Conservation (phyloP, 1,139 yeast genomes). For the Candida gigantensis region DNA sequence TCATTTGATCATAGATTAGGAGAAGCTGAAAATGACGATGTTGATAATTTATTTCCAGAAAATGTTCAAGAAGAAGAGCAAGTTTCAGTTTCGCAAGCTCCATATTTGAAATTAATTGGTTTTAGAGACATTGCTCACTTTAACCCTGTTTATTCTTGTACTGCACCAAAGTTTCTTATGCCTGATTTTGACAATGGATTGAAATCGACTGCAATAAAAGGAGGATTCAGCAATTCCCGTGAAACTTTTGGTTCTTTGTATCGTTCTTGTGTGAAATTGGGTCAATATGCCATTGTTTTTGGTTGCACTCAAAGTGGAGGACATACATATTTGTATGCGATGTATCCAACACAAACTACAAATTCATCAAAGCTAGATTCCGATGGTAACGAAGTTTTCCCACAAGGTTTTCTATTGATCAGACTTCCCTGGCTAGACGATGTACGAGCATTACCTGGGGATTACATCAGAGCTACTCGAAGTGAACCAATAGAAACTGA, state of each 20-base stretch:
- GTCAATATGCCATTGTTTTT: constrained; percentile 69
- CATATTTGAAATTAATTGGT: constrained; percentile 61
- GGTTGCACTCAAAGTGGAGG: constrained; percentile 60
- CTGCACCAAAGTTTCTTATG: constrained; percentile 59
- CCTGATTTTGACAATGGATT: constrained; percentile 41
- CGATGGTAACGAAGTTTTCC: constrained; percentile 27
- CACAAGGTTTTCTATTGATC: constrained; percentile 64
- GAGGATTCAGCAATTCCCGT: constrained; percentile 59
- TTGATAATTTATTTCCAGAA: constrained; percentile 20
- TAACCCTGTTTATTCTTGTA: constrained; percentile 53
- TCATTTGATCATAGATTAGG: constrained; percentile 37
- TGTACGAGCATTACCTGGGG: constrained; percentile 50
- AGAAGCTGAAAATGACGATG: constrained; percentile 25
- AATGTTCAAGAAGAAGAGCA: constrained; percentile 18
- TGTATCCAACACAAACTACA: constrained; percentile 53
- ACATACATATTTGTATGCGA: constrained; percentile 58
- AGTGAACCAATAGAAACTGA: constrained; percentile 16
- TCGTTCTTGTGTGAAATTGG: constrained; percentile 53
- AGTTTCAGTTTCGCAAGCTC: constrained; percentile 28
- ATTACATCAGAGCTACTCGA: constrained; percentile 16
- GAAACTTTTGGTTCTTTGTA: constrained; percentile 69
- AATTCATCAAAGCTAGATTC: constrained; percentile 17
- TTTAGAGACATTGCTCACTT: constrained; percentile 50
- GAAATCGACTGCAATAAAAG: constrained; percentile 21
- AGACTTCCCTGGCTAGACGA: constrained; percentile 68